A percentile compares a stretch with the other conserved stretches of the same genome.
phyloP scores from a whole-genome alignment of 306 rosid genomes.

The Carpinus viminea region DNA sequence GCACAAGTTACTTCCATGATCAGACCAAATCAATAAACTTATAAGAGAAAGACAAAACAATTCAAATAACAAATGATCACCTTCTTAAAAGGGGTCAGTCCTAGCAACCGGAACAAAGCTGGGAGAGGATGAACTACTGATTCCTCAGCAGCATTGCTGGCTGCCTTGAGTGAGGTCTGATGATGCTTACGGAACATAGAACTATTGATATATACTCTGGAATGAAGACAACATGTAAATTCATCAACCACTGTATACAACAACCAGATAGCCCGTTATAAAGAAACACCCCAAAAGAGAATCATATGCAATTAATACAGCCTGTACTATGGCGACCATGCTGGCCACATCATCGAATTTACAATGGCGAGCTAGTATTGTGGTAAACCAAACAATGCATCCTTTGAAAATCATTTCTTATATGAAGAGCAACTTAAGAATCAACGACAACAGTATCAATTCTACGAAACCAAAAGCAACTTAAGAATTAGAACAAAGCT shows the following conservation, averaged over 20 bases:
- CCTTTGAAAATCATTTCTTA: neutral
- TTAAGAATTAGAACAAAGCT: neutral
- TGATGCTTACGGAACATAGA: conserved; percentile 68
- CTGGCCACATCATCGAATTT: neutral
- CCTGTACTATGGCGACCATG: neutral
- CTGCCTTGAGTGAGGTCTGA: conserved; percentile 68
- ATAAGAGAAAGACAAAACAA: neutral
- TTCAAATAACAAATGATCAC: conserved; percentile 35
- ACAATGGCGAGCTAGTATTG: neutral
- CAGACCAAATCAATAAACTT: neutral
- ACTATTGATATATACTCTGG: conserved; percentile 73
- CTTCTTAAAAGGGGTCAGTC: conserved; percentile 77
- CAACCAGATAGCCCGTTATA: neutral
- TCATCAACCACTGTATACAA: conserved; percentile 15
- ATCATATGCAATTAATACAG: neutral
- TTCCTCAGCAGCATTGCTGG: conserved; percentile 62
- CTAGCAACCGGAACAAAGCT: conserved; percentile 73
- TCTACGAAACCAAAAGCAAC: neutral
- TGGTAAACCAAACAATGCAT: neutral
- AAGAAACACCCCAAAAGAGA: neutral
- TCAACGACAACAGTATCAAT: neutral
- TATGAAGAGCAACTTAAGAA: neutral
- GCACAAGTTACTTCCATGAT: neutral
- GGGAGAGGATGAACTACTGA: conserved; percentile 88
- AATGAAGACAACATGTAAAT: conserved; percentile 15